phyloP scores from a whole-genome alignment of 495 filamentous ascomycete species.

The Evernia prunastri region DNA sequence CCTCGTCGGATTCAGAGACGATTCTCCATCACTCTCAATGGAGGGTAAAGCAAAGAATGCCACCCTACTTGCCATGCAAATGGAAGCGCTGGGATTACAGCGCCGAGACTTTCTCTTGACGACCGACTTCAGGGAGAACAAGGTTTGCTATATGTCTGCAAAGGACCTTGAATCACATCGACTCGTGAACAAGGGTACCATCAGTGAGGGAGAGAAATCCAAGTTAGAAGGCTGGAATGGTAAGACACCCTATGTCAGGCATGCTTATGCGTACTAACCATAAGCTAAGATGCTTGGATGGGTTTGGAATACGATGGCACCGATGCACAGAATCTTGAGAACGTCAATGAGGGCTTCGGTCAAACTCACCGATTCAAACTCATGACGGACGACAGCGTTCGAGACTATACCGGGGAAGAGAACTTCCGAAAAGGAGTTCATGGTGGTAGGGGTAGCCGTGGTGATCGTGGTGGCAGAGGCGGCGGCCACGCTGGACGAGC shows the following conservation, averaged over 20 bases:
- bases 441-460: slow-evolving; percentile 14
- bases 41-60: background rate
- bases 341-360: slow-evolving; percentile 20
- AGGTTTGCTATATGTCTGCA: background rate
- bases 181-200: slow-evolving; percentile 20
- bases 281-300: slow-evolving; percentile 15
- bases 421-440: background rate
- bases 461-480: slow-evolving; percentile 7
- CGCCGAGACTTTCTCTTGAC: slow-evolving; percentile 17
- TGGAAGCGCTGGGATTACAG: slow-evolving; percentile 10
- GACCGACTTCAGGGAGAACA: slow-evolving; percentile 20
- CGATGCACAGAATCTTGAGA: slow-evolving; percentile 15
- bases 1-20: background rate
- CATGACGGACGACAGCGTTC: background rate
- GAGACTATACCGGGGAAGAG: background rate
- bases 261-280: background rate
- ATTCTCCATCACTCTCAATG: background rate
- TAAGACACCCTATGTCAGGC: background rate
- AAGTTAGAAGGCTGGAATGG: slow-evolving; percentile 21
- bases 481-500: slow-evolving; percentile 5
- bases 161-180: slow-evolving; percentile 3
- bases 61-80: background rate
- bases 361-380: slow-evolving; percentile 14
- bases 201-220: slow-evolving; percentile 23
- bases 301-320: slow-evolving; percentile 19